Base-by-base conservation (phyloP, 345 rosid species). In the Citrus sp. region DNA sequence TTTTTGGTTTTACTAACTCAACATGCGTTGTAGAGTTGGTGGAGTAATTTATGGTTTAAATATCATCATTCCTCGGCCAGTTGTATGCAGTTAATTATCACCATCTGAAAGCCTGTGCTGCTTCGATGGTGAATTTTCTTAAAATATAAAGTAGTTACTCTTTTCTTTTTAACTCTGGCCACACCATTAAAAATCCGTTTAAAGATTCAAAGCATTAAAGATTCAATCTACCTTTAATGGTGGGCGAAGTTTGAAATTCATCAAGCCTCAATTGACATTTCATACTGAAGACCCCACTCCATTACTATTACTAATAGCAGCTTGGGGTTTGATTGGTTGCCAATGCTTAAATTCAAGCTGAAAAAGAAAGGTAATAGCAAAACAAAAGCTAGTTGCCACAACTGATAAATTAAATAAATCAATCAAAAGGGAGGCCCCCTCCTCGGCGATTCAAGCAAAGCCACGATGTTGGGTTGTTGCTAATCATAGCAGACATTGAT, bases 271-370 rank as follows among this genome's bases (percentile, higher is more conserved):
- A 24, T 24, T 37, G 7, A 42, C 21, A 74, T 18, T 3, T 37
- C 59, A 2, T 7, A 32, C 7, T 10, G 4, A 3, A 62, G 61
- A 3, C 40, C 78, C 46, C 61, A 63, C 60, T 46, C 35, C 3
- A 46, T 3, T 62, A 34, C 10, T 22, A 24, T 7, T 21, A 42
- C 8, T 4, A 34, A 34, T 13, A 13, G 51, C 51, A 65, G 58
- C 7, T 18, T 18, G 58, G 28, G 66, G 51, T 42, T 1, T 46
- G 49, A 42, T 35, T 58, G 73, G 58, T 77, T 9, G 67, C 67
- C 19, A 67, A 77, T 19, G 67, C 58, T 67, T 67, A 67, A 77
- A 77, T 76, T 76, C 5, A 7, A 66, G 70, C 78, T 42, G 71
- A 55, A 66, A 51, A 54, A 2, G 24, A 32, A 32, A 32, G 34